These are phyloP conservation scores for Alisma plantagoaquatica DNA, from an alignment of 106 monocot genomes.

Conservation along the genomic window DNA sequence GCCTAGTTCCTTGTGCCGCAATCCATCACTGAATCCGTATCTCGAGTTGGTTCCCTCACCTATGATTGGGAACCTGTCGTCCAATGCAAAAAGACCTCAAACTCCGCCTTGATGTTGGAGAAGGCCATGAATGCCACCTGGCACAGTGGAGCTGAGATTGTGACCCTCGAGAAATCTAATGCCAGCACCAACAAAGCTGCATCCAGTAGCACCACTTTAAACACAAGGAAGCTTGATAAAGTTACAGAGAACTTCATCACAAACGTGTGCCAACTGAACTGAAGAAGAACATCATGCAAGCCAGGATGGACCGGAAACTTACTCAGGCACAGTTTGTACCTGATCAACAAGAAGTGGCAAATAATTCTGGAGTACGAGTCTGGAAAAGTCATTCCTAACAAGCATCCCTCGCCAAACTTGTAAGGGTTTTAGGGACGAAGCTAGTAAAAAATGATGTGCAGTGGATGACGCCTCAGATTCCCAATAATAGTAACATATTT, in stretches of 20 bases:
- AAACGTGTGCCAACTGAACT: slow-evolving; percentile 72
- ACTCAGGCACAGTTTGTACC: slow-evolving; percentile 89
- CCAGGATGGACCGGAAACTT: slow-evolving; percentile 79
- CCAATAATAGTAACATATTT: no score
- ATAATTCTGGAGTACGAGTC: slow-evolving; percentile 96
- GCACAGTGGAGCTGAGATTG: no score
- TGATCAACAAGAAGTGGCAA: slow-evolving; percentile 97
- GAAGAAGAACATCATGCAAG: slow-evolving; percentile 94
- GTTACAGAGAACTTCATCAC: slow-evolving; percentile 88
- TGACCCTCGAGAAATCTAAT: no score
- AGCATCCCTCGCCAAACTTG: slow-evolving; percentile 82
- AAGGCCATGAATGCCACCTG: no score
- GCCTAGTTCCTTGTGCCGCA: no score
- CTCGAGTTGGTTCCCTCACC: no score
- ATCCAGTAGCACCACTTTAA: slow-evolving; percentile 85
- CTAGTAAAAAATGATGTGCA: slow-evolving; percentile 69
- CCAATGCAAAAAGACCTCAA: no score
- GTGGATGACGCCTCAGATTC: no score
- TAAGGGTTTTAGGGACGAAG: slow-evolving; percentile 74
- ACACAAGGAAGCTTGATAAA: slow-evolving; percentile 87
- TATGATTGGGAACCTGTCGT: no score
- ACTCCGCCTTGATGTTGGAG: no score
- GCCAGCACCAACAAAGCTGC: slow-evolving; percentile 92
- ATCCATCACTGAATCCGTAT: no score
- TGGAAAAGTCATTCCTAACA: slow-evolving; percentile 95